Evolutionary conservation across 2,329 filamentous ascomycete species (phyloP), one percentile per base, ranked within the genome.

Genomic region (Fusarium hainanense): DNA sequence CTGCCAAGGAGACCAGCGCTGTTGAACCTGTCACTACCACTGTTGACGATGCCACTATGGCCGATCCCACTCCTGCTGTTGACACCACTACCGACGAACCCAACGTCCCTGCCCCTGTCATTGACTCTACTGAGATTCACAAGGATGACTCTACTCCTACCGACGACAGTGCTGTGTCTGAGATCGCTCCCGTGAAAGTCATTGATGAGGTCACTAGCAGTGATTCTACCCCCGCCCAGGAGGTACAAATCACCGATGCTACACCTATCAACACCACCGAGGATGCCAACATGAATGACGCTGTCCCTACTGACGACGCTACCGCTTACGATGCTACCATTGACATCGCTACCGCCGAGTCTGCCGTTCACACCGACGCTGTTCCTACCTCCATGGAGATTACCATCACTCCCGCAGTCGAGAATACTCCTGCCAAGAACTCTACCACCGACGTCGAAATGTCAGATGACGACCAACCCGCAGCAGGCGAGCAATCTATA

Each of bases 401-500:
- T 12, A 25, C 41, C 9, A 43, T 43, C 13, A 43, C 41, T 23
- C 41, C 41, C 14, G 41, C 41, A 21, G 20, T 43, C 21, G 20
- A 51, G 18, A 9, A 30, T n/a, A 16, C 43, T 37, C 28, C 47
- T 48, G 43, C 41, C 14, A 7, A 43, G 14, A 43, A 23, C 6
- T 43, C 41, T 16, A 25, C 41, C 6, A 4, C 14, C 6, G 8
- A 37, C 34, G 10, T 4, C 41, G 14, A 43, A 23, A 18, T 43
- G 9, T 25, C 41, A 43, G 12, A 23, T 11, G 30, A 54, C 6
- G 18, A 14, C 7, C 48, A 46, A 18, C 49, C 34, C 13, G 63
- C 70, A 12, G 47, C 57, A 8, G 25, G 58, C n/a, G 66, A 69
- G 28, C 66, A 70, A 8, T 73, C 71, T 12, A 69, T 79, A 12